phyloP scores from a whole-genome alignment of 768 basidiomycete genomes.

The Albatrellus ellisii region DNA sequence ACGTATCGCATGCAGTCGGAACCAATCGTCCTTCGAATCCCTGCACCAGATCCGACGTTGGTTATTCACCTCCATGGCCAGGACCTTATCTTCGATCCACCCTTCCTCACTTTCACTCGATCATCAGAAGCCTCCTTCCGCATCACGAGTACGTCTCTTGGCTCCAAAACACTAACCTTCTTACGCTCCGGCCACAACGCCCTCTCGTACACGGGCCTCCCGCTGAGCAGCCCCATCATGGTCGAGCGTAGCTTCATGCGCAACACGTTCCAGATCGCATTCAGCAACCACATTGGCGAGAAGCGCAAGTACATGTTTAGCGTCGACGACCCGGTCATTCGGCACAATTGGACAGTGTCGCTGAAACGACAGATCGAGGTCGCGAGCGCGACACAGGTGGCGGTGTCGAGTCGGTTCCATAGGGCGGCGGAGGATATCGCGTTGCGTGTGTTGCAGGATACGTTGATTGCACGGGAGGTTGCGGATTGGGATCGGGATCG shows the following conservation, averaged over 20 bases:
- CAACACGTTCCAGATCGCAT: constrained; percentile 90
- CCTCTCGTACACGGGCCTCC: constrained; percentile 67
- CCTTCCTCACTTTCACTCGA: constrained; percentile 65
- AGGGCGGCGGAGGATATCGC: constrained; percentile 64
- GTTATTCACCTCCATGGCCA: constrained; percentile 78
- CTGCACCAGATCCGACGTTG: constrained; percentile 73
- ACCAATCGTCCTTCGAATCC: constrained; percentile 74
- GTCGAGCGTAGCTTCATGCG: constrained; percentile 94
- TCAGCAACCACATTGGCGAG: constrained; percentile 47
- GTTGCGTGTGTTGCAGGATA: constrained; percentile 77
- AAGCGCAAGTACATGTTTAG: constrained; percentile 94
- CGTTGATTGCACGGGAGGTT: constrained; percentile 37
- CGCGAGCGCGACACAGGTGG: constrained; percentile 21
- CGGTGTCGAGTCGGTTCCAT: constrained; percentile 30
- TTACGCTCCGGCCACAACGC: constrained; percentile 77
- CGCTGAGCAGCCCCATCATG: constrained; percentile 60
- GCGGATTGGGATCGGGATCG: constrained; percentile 2
- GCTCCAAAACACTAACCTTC: constrained; percentile 73
- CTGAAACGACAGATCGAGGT: constrained; percentile 54
- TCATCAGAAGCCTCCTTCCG: constrained; percentile 81
- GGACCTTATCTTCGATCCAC: constrained; percentile 81
- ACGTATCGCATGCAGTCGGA: constrained; percentile 87
- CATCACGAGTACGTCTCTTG: constrained; percentile 76
- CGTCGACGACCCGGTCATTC: constrained; percentile 65
- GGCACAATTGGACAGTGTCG: constrained; percentile 60